A percentile compares a stretch with the other conserved stretches of the same genome.
These are phyloP conservation scores for Linnemannia zychae DNA, from an alignment of 192 early-diverging fungal species.

Conservation along the genomic window DNA sequence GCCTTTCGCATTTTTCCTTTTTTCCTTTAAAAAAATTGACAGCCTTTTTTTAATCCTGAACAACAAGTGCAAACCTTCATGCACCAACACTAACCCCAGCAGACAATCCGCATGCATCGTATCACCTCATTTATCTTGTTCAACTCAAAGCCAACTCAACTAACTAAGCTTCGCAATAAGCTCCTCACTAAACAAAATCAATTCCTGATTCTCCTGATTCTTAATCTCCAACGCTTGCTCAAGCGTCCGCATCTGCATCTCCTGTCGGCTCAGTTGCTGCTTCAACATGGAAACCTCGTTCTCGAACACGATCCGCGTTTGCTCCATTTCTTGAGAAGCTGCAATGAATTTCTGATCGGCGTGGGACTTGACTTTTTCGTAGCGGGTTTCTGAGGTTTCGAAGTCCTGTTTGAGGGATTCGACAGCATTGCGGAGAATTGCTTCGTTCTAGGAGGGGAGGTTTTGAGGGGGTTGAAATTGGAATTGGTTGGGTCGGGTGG, in stretches of 20 bases:
- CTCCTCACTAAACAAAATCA: slow-evolving; percentile 51
- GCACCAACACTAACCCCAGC: too few species aligned
- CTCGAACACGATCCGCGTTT: slow-evolving; percentile 27
- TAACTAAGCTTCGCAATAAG: slow-evolving; percentile 46
- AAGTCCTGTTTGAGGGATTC: slow-evolving; percentile 51
- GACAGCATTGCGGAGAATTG: slow-evolving; percentile 44
- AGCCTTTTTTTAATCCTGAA: too few species aligned
- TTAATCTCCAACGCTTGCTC: slow-evolving; percentile 51
- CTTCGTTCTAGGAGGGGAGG: slow-evolving; percentile 24
- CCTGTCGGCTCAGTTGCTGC: slow-evolving; percentile 32
- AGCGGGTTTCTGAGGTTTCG: slow-evolving; percentile 49
- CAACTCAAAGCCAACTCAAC: too few species aligned
- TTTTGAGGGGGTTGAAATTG: too few species aligned
- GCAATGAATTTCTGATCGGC: slow-evolving; percentile 35
- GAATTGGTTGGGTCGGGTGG: neutral
- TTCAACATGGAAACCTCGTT: slow-evolving; percentile 36
- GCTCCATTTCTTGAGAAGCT: slow-evolving; percentile 44
- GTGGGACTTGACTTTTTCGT: slow-evolving; percentile 37
- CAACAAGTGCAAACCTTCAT: too few species aligned
- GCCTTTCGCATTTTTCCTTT: too few species aligned
- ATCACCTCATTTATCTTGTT: too few species aligned
- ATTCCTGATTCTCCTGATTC: slow-evolving; percentile 48
- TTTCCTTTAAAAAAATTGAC: too few species aligned
- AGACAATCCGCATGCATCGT: too few species aligned
- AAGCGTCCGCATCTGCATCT: slow-evolving; percentile 48